Percentiles rank a stretch among this genome's conserved stretches.
phyloP scores from a whole-genome alignment of 495 filamentous ascomycete genomes.

The Xylaria scruposa region DNA sequence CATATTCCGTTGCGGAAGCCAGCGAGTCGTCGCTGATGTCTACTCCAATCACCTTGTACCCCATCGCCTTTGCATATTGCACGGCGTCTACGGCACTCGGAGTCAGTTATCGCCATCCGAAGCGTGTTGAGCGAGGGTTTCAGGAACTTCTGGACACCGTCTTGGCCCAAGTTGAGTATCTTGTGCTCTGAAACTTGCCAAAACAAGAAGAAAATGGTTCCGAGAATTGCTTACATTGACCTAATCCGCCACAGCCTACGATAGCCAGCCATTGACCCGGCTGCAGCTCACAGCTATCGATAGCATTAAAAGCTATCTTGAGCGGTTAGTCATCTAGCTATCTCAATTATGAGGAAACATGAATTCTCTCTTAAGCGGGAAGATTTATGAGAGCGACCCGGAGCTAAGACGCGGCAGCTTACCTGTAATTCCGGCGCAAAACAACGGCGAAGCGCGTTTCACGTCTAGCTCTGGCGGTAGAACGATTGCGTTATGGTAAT shows the following conservation, averaged over 20 bases:
- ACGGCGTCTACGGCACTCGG: no score
- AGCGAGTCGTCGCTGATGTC: constrained; percentile 66
- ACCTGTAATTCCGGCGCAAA: constrained; percentile 50
- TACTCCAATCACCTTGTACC: constrained; percentile 62
- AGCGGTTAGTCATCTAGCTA: neutral
- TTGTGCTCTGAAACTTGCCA: no score
- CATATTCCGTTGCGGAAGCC: constrained; percentile 58
- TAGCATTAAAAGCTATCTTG: constrained; percentile 42
- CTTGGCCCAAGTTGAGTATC: no score
- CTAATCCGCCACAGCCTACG: constrained; percentile 69
- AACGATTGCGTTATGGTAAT: constrained; percentile 46
- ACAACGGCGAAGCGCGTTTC: constrained; percentile 41
- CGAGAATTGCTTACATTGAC: no score
- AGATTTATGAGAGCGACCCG: neutral
- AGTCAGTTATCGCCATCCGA: no score
- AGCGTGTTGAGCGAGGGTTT: no score
- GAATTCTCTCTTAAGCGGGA: neutral
- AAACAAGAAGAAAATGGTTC: no score
- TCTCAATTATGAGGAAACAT: neutral
- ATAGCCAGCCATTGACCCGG: constrained; percentile 58
- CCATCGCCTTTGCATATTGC: constrained; percentile 72
- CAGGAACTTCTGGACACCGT: no score
- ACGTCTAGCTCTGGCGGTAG: constrained; percentile 43
- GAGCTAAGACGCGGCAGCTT: neutral
- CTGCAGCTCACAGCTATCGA: constrained; percentile 46